Conservation (phyloP, 2,329 filamentous ascomycete species). For the Cercospora beticola region DNA sequence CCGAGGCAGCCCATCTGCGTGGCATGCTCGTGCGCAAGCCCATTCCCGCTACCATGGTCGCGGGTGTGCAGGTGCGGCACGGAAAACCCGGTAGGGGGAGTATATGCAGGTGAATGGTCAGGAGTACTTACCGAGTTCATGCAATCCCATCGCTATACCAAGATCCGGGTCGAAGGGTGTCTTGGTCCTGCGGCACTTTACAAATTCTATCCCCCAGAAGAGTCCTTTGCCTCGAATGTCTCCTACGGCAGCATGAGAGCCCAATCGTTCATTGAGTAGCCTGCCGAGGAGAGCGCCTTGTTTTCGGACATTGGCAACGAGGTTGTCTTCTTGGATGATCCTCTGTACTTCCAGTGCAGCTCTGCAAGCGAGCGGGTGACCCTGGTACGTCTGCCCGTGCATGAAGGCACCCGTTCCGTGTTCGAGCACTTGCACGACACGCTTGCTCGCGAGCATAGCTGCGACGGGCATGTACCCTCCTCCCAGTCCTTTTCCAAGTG, state of each 20-base stretch:
- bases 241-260: conserved; percentile 53
- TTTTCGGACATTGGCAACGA: conserved; percentile 58
- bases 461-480: conserved; percentile 64
- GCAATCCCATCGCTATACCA: conserved; percentile 51
- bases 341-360: conserved; percentile 63
- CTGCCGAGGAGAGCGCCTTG: conserved; percentile 55
- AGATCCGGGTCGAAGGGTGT: conserved; percentile 51
- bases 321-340: conserved; percentile 57
- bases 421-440: conserved; percentile 52
- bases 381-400: conserved; percentile 65
- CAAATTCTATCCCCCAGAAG: conserved; percentile 62
- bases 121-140: conserved; percentile 49
- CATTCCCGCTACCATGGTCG: background rate
- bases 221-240: conserved; percentile 62
- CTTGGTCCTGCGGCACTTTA: conserved; percentile 55
- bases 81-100: background rate
- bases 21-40: background rate
- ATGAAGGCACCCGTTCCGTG: conserved; percentile 51
- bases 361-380: conserved; percentile 59
- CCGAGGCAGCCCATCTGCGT: background rate
- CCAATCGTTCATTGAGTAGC: conserved; percentile 47
- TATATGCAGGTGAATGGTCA: background rate
- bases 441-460: conserved; percentile 55
- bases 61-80: background rate
- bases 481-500: conserved; percentile 65